Base-by-base conservation (phyloP, 495 filamentous ascomycete species). In the Aspergillus wentii region DNA sequence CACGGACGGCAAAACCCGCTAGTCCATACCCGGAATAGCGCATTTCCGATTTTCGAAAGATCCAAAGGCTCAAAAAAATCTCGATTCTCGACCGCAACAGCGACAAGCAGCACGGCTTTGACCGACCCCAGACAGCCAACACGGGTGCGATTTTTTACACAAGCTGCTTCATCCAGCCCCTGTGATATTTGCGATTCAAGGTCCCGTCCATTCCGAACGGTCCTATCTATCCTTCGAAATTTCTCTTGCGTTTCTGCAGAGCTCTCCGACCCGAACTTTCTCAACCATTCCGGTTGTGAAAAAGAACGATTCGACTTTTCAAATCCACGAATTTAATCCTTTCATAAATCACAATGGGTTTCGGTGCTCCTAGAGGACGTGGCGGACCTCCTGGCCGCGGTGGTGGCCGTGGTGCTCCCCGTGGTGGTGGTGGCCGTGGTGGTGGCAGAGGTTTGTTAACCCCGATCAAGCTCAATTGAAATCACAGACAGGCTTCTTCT, bases 41-140 rank as follows among this genome's bases (percentile, higher is more conserved):
- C 33, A 6, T 21, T 59, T 54, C 56, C 60, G 59, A 64, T 68
- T 68, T 71, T 68, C 64, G 57, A 66, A 67, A 62, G 59, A 61
- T 61, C 56, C 52, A 56, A 57, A 60, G 57, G 54, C 57, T 44
- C 49, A 35, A 35, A 44, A n/a, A n/a, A n/a, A n/a, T n/a, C n/a
- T n/a, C n/a, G n/a, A 68, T 60, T 61, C 63, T 68, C 59, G 59
- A 64, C 61, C 52, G 59, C 56, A 51, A 61, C 58, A 52, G 43
- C 62, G 61, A 67, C 64, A 50, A 65, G 56, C 62, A 65, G 52
- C 56, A 58, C 49, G 59, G 59, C 53, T 52, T 57, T 49, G 57
- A 64, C 50, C 55, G 40, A 59, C 41, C 44, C 39, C 43, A 55
- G 49, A 59, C 42, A 42, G 36, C 46, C 45, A 54, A 38, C 46